Evolutionary conservation across 352 stramenopile species (phyloP), one percentile per base, ranked within the genome.

Genomic region (Globisporangium heterothallicum): DNA sequence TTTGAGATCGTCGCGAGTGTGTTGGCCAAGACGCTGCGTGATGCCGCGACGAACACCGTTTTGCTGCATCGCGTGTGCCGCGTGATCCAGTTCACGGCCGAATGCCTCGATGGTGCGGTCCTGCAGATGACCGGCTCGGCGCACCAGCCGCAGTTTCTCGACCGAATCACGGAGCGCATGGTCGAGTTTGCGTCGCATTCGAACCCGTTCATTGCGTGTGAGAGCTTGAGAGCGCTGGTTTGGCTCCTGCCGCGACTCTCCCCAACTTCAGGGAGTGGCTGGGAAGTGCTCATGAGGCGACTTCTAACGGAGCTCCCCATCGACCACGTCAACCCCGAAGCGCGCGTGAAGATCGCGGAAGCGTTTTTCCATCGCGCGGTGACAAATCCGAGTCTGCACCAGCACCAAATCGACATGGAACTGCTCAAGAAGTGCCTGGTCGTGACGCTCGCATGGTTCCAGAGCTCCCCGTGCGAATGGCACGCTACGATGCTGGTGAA

Each of bases 151-250:
- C 68, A 75, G 48, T 85, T 83, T 29, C 59, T 88, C 18, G 69
- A 66, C 59, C 62, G 71, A 21, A 69, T 87, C 52, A 72, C 62
- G 3, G 59, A 79, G 38, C 58, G 58, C n/a, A 66, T 87, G 30
- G 61, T 67, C 7, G 57, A 64, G 41, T 52, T 83, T 27, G 53
- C 71, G 0, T 32, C 66, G 7, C 66, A 86, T 43, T 38, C 18
- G 43, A 87, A 86, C 46, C 56, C 61, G 4, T 86, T 88, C 51
- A 57, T 88, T 4, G 66, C 69, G 1, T 73, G 66, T 47, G 73
- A 88, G 44, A 78, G 68, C 43, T 64, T 92, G 21, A 62, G 73
- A 18, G 78, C 77, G 1, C 74, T 86, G 36, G 74, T 92, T 18
- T 92, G 81, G 81, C 59, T 92, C 26, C 56, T 92, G 8, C 77